These are phyloP conservation scores for Pleurozium schreberi DNA, from an alignment of 225 moss, liverwort and hornwort species.

Conservation along the genomic window DNA sequence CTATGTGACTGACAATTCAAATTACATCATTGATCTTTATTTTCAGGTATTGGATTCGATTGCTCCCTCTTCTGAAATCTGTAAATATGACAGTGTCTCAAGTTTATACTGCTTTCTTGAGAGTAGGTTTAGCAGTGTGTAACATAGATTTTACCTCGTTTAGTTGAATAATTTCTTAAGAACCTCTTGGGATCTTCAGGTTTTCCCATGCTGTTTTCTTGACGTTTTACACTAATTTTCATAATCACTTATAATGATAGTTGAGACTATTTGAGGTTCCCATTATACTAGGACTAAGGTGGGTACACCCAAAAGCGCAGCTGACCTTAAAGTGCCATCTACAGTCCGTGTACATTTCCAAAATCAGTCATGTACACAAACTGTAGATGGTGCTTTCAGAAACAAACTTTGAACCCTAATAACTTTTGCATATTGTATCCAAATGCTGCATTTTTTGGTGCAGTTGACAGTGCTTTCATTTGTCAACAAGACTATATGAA, in stretches of 20 bases:
- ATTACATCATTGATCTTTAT: slow-evolving; percentile 96
- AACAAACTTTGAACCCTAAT: too few species aligned
- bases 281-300: not conserved
- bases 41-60: slow-evolving; percentile 53
- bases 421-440: too few species aligned
- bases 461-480: too few species aligned
- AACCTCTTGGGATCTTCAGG: not conserved
- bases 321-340: too few species aligned
- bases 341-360: too few species aligned
- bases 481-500: too few species aligned
- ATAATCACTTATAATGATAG: not conserved
- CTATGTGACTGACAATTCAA: slow-evolving; percentile 96
- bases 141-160: not conserved
- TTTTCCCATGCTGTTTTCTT: not conserved
- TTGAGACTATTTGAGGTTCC: not conserved
- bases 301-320: too few species aligned
- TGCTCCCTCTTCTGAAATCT: not conserved
- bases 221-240: not conserved
- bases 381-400: too few species aligned
- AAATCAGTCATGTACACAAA: too few species aligned
- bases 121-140: not conserved
- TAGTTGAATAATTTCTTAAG: not conserved
- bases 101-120: not conserved
- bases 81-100: not conserved
- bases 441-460: too few species aligned